phyloP scores from a whole-genome alignment of 805 yeast species.

The Candida taoyuanica region DNA sequence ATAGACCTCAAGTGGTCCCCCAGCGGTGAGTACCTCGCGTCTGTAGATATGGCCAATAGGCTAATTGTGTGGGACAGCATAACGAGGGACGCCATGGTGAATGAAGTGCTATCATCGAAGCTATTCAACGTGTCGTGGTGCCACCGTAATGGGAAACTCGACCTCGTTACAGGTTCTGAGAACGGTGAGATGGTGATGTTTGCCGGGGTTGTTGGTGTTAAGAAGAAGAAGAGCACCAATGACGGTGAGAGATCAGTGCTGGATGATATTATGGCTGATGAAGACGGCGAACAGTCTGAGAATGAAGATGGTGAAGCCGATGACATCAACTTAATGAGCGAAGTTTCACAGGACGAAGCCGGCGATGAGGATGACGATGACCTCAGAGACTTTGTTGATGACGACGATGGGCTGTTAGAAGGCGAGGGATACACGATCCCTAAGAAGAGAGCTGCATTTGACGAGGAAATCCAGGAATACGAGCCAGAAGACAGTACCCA shows the following conservation, averaged over 20 bases:
- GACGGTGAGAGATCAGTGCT: conserved; percentile 8
- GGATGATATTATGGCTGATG: conserved; percentile 23
- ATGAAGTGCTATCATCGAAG: conserved; percentile 27
- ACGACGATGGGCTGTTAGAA: conserved; percentile 56
- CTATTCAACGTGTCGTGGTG: conserved; percentile 35
- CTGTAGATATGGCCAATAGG: conserved; percentile 46
- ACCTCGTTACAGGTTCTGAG: conserved; percentile 33
- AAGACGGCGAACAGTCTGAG: conserved; percentile 25
- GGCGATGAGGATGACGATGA: conserved; percentile 26
- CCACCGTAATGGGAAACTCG: conserved; percentile 20
- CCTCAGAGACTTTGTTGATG: conserved; percentile 34
- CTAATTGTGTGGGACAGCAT: conserved; percentile 54
- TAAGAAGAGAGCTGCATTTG: conserved; percentile 16
- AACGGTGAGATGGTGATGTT: conserved; percentile 37
- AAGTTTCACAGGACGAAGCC: conserved; percentile 17
- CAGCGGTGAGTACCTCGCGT: conserved; percentile 55
- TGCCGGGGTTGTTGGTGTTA: conserved; percentile 24
- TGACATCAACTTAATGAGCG: conserved; percentile 26
- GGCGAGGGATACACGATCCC: conserved; percentile 46
- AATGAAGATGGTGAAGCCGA: conserved; percentile 27
- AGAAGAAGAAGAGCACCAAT: conserved; percentile 11
- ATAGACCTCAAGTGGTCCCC: conserved; percentile 51
- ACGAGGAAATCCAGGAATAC: conserved; percentile 1
- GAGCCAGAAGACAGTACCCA: not conserved
- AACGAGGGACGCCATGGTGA: conserved; percentile 30